Evolutionary conservation across 192 early-diverging fungal species (phyloP).

Genomic region (Entomortierella lignicola): DNA sequence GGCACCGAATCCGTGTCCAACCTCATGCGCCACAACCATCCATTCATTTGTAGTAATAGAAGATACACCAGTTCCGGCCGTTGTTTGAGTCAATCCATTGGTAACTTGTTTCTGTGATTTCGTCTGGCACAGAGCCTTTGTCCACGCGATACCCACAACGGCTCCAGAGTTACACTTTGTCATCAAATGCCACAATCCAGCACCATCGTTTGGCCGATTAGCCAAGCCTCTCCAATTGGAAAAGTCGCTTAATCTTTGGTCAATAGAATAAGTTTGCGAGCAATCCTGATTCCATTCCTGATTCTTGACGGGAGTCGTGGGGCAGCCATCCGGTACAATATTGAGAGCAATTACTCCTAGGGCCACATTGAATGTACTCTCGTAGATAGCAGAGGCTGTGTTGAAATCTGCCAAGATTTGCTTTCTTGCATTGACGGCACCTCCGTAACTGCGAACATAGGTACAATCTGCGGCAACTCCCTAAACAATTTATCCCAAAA

Average conservation of each 20-base stretch:
- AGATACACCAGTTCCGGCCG: constrained; percentile 88
- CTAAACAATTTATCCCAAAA: constrained; percentile 32
- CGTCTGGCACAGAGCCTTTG: constrained; percentile 76
- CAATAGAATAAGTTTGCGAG: constrained; percentile 73
- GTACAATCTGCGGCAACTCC: constrained; percentile 84
- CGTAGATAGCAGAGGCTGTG: constrained; percentile 84
- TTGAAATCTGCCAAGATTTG: constrained; percentile 89
- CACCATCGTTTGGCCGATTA: constrained; percentile 69
- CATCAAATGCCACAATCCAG: constrained; percentile 95
- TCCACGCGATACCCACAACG: constrained; percentile 91
- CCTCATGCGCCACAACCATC: constrained; percentile 96
- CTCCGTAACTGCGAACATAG: constrained; percentile 68
- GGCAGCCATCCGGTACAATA: constrained; percentile 73
- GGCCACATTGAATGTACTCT: constrained; percentile 86
- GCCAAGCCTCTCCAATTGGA: constrained; percentile 83
- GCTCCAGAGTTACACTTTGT: constrained; percentile 83
- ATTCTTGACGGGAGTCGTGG: constrained; percentile 41
- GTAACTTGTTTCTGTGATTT: constrained; percentile 59
- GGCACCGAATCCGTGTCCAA: constrained; percentile 92
- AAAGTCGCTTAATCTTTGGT: constrained; percentile 86
- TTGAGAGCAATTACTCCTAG: constrained; percentile 85
- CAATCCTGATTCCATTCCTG: constrained; percentile 85
- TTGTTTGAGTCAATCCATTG: constrained; percentile 62
- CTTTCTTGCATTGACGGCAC: constrained; percentile 64
- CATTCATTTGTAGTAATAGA: constrained; percentile 88